Evolutionary conservation across 2,329 filamentous ascomycete species (phyloP), one percentile per base, ranked within the genome.

Genomic region (Exutisphaerella laricina): DNA sequence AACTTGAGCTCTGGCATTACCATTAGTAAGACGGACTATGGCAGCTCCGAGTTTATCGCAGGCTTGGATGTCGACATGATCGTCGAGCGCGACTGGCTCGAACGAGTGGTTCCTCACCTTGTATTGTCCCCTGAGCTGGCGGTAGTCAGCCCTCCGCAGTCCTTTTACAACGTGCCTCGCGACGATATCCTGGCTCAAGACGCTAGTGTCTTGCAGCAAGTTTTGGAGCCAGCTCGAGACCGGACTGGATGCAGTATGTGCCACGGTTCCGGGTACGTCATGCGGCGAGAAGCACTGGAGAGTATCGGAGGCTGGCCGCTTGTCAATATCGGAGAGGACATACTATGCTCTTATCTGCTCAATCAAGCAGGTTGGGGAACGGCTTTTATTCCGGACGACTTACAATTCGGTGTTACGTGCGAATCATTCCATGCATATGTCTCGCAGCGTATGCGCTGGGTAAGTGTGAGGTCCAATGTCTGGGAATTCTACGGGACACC

Each of bases 41-140:
- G 33, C 20, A 30, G 32, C 61, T 78, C 14, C 71, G 77, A 9
- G 77, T 53, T 81, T 70, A 58, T 82, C 57, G 78, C 78, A n/a
- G 75, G 75, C 25, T 65, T 84, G 28, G 80, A 84, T 56, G 79
- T 78, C 14, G 80, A 84, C 57, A 83, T 84, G 80, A 82, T 82
- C 58, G 76, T 78, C 4, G 76, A 80, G 58, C 67, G 66, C 41
- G 64, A 75, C 35, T 82, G 78, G 78, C 68, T 82, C 12, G 73
- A 78, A 28, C 72, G 75, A 20, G 58, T 78, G 12, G 60, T 81
- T n/a, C 75, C 79, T 41, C 79, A 82, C 56, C 59, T 81, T 41
- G 54, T 81, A 7, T 32, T 46, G 45, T 75, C 81, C 54, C 66
- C 70, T 30, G 76, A 74, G 58, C 68, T 79, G 66, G 75, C 74